Base-by-base conservation (phyloP, 108 stramenopile species). In the Nannochloropsis salina region DNA sequence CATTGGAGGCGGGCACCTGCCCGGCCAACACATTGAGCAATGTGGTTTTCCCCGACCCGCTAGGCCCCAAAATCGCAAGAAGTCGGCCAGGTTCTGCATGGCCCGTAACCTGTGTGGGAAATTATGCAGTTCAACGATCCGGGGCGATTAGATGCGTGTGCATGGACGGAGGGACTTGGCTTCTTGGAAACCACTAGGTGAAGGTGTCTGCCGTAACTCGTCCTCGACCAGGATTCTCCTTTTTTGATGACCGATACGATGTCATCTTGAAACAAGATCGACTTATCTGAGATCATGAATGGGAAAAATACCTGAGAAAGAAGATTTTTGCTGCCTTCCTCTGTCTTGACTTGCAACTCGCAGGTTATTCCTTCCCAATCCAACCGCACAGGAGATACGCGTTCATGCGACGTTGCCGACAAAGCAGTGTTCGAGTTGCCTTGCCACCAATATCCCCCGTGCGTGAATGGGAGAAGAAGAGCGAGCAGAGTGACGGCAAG, bases 61-160 rank as follows among this genome's bases (percentile, higher is more conserved):
- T 88, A 0, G 91, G 91, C 9, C 91, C 91, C 89, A 92, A 85
- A 42, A 92, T 90, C 51, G 90, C 90, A 45, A 90, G 85, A 1
- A 91, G 86, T 15, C 90, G 80, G 11, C 90, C 90, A n/a, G 90
- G 90, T 81, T 82, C 45, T 5, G 90, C 89, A 42, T 91, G 44
- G 15, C 89, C 90, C 20, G 45, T 88, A 12, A 88, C 84, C 61
- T 74, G 6, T n/a, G 61, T 4, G n/a, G 61, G 6, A 74, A 3
- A 8, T n/a, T 3, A 74, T 31, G 31, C 31, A 31, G 31, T 31
- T 31, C 31, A 31, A 31, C 31, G 31, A 31, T 31, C 31, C 31
- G 31, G 31, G 31, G 31, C 31, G 31, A 1, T 31, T 31, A 31
- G 31, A 31, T 31, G 31, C 31, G 31, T 31, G 31, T 1, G 31